Evolutionary conservation across 257 asterid species (phyloP).

Genomic region (Penstemon davidsonii): DNA sequence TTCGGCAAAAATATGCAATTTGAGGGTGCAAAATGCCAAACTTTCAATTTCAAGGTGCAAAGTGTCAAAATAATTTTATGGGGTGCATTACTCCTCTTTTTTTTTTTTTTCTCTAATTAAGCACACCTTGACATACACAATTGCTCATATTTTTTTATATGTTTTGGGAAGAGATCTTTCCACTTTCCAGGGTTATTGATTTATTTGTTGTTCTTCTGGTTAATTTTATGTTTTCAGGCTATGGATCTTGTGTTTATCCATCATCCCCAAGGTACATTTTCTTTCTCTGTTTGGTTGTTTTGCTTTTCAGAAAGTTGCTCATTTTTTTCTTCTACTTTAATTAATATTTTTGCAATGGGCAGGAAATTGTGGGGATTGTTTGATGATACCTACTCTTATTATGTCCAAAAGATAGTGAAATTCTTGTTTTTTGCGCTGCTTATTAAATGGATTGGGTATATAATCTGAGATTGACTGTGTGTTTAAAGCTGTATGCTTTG

Average conservation of each 20-base stretch:
- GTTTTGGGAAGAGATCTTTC: not conserved
- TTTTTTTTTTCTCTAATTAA: not conserved
- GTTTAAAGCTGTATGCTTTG: conserved; percentile 2
- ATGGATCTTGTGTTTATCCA: conserved; percentile 92
- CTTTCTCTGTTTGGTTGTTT: conserved; percentile 2
- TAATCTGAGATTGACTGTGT: not conserved
- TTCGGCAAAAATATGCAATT: too few relatives aligned
- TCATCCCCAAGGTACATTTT: conserved; percentile 59
- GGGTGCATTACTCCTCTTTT: not conserved
- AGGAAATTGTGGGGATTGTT: conserved; percentile 20
- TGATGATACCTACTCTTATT: not conserved
- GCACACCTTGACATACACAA: too few relatives aligned
- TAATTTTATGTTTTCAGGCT: conserved; percentile 46
- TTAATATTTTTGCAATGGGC: conserved; percentile 1
- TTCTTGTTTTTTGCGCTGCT: conserved; percentile 20
- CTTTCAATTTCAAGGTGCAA: too few relatives aligned
- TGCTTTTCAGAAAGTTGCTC: conserved; percentile 28
- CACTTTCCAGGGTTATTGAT: not conserved
- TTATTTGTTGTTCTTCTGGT: not conserved
- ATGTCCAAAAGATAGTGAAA: conserved; percentile 1
- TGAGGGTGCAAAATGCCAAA: too few relatives aligned
- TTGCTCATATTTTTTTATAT: too few relatives aligned
- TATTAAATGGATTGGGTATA: conserved; percentile 8
- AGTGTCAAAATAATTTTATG: too few relatives aligned
- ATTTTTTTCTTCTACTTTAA: conserved; percentile 12